Evolutionary conservation across 306 rosid species (phyloP).

Genomic region (Cicer judaicum): DNA sequence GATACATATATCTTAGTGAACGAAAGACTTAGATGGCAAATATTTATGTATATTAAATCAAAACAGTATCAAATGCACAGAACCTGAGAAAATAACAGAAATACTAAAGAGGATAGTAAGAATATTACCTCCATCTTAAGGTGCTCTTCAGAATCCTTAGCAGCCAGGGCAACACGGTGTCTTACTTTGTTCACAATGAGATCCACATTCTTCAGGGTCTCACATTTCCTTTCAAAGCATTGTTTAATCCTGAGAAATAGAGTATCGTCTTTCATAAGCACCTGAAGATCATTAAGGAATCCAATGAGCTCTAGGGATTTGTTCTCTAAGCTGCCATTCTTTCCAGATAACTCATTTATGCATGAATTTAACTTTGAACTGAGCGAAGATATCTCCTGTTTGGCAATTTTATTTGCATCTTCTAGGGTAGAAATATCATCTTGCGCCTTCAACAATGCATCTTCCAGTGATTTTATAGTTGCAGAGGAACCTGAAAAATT

Average conservation of each 20-base stretch:
- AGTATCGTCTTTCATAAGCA: conserved; percentile 66
- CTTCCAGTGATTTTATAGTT: conserved; percentile 67
- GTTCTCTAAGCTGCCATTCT: conserved; percentile 62
- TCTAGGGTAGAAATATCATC: conserved; percentile 62
- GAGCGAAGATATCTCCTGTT: conserved; percentile 69
- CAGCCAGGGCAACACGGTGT: conserved; percentile 49
- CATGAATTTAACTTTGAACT: conserved; percentile 70
- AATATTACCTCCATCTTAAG: conserved; percentile 62
- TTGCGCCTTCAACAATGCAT: conserved; percentile 72
- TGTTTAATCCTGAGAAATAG: conserved; percentile 58
- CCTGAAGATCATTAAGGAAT: conserved; percentile 69
- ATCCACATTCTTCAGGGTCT: conserved; percentile 65
- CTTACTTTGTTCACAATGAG: conserved; percentile 62
- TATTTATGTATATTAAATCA: background rate
- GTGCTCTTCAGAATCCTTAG: conserved; percentile 56
- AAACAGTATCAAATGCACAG: conserved; percentile 7
- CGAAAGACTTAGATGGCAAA: conserved; percentile 29
- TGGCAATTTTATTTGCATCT: conserved; percentile 64
- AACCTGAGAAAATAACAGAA: conserved; percentile 21
- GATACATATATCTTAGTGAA: conserved; percentile 18
- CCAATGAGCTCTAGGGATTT: conserved; percentile 64
- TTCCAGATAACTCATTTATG: conserved; percentile 75
- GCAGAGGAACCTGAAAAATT: conserved; percentile 59
- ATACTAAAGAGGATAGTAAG: background rate
- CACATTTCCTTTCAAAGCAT: conserved; percentile 67